Conservation (phyloP, 345 rosid genomes). For the Arabidopsis arenosa region DNA sequence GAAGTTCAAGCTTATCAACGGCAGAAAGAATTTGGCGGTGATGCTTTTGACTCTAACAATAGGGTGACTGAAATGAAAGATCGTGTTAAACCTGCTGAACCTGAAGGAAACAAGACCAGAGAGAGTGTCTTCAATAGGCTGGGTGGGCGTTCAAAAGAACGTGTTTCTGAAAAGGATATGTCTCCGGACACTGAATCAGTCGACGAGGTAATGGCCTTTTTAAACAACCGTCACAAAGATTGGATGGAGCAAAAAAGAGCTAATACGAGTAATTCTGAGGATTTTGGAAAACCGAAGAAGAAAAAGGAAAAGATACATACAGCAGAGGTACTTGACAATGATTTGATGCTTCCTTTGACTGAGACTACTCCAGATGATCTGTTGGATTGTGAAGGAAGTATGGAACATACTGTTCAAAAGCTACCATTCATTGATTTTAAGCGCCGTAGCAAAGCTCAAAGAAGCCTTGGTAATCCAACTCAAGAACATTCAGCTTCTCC, state of each 20-base stretch:
- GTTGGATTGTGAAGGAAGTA: slow-evolving; percentile 31
- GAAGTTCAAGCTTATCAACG: slow-evolving; percentile 34
- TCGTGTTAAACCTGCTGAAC: slow-evolving; percentile 22
- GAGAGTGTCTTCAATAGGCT: slow-evolving; percentile 63
- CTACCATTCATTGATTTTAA: slow-evolving; percentile 57
- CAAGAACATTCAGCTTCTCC: slow-evolving; percentile 33
- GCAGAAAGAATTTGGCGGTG: slow-evolving; percentile 31
- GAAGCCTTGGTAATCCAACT: slow-evolving; percentile 31
- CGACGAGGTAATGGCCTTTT: slow-evolving; percentile 56
- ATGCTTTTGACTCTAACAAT: slow-evolving; percentile 38
- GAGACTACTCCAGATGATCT: slow-evolving; percentile 33
- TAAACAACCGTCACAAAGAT: slow-evolving; percentile 39
- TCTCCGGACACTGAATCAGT: slow-evolving; percentile 43
- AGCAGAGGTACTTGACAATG: slow-evolving; percentile 39
- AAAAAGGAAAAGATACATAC: slow-evolving; percentile 36
- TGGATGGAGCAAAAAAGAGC: slow-evolving; percentile 45
- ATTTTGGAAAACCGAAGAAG: slow-evolving; percentile 23
- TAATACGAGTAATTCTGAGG: slow-evolving; percentile 12
- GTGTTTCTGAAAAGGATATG: slow-evolving; percentile 22
- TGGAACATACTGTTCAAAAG: slow-evolving; percentile 36
- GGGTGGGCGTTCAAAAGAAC: slow-evolving; percentile 39
- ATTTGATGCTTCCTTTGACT: slow-evolving; percentile 16
- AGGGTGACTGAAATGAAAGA: slow-evolving; percentile 27
- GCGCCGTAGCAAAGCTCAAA: slow-evolving; percentile 53
- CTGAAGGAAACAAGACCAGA: slow-evolving; percentile 39